Percentiles rank a stretch among this genome's conserved stretches.
phyloP scores from a whole-genome alignment of 1,284 basidiomycete genomes.

The Ustilago vetiveriae region DNA sequence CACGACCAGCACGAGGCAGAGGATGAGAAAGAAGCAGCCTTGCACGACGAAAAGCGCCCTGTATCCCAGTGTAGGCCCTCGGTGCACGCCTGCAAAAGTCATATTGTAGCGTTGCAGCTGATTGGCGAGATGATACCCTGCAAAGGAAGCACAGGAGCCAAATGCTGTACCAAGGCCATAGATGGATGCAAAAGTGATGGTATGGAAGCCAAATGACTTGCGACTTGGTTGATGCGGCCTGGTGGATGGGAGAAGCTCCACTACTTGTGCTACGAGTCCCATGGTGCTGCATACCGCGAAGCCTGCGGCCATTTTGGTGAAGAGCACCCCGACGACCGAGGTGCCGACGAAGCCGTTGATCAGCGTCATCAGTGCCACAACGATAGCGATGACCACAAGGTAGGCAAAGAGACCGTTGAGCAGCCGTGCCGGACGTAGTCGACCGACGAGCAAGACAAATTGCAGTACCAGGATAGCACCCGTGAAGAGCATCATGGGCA shows the following conservation, averaged over 20 bases:
- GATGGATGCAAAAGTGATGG: slow-evolving; percentile 8
- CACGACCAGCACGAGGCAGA: slow-evolving; percentile 8
- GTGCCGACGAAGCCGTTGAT: slow-evolving; percentile 15
- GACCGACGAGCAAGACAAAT: slow-evolving; percentile 17
- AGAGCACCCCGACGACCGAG: slow-evolving; percentile 8
- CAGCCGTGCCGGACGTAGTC: not conserved
- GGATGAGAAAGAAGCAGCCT: slow-evolving; percentile 15
- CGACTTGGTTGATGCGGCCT: not conserved
- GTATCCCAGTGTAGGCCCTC: slow-evolving; percentile 1
- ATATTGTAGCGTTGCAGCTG: slow-evolving; percentile 7
- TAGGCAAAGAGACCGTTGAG: not conserved
- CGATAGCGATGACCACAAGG: not conserved
- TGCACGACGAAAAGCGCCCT: slow-evolving; percentile 6
- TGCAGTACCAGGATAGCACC: slow-evolving; percentile 13
- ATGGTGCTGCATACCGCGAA: slow-evolving; percentile 7
- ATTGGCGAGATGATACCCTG: slow-evolving; percentile 13
- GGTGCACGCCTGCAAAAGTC: not conserved
- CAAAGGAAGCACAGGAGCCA: slow-evolving; percentile 10
- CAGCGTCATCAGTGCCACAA: slow-evolving; percentile 15
- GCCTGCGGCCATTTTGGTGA: slow-evolving; percentile 11
- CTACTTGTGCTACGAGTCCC: slow-evolving; percentile 12
- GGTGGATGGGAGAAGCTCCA: slow-evolving; percentile 5
- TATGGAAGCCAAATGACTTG: not conserved
- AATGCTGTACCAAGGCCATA: slow-evolving; percentile 22
- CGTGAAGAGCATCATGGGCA: slow-evolving; percentile 16